Evolutionary conservation across 2,329 filamentous ascomycete species (phyloP).

Genomic region (Fusarium zealandicum): DNA sequence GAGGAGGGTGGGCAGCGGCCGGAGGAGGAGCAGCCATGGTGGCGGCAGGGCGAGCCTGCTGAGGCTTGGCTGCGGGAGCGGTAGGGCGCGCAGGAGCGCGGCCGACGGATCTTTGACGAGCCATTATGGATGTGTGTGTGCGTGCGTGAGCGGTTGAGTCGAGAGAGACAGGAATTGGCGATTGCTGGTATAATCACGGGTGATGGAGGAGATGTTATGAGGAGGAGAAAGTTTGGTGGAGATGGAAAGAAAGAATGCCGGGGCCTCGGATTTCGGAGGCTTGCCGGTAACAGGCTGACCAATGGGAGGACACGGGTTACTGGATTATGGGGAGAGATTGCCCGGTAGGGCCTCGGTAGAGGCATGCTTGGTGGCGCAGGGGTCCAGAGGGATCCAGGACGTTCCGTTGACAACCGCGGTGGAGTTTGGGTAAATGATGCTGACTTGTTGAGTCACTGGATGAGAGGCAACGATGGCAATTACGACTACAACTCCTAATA

Average conservation of each 20-base stretch:
- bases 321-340: constrained; percentile 22
- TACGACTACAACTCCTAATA: too few relatives aligned
- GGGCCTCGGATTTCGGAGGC: constrained; percentile 35
- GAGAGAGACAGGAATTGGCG: constrained; percentile 12
- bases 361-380: constrained; percentile 17
- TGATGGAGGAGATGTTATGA: constrained; percentile 21
- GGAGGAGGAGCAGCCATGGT: constrained; percentile 68
- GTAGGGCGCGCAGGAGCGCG: constrained; percentile 73
- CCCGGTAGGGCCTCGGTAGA: constrained; percentile 40
- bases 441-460: not conserved
- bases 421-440: constrained; percentile 21
- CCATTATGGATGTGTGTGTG: constrained; percentile 61
- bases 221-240: constrained; percentile 30
- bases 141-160: constrained; percentile 6
- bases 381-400: constrained; percentile 27
- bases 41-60: constrained; percentile 74
- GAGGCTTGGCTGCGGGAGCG: constrained; percentile 62
- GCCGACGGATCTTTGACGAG: constrained; percentile 77
- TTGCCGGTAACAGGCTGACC: constrained; percentile 17
- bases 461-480: not conserved
- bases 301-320: constrained; percentile 43
- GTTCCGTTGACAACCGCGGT: constrained; percentile 33
- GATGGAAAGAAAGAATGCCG: constrained; percentile 42
- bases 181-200: constrained; percentile 1
- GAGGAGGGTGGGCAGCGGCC: constrained; percentile 46